A percentile compares a stretch with the other conserved stretches of the same genome.
Conservation (phyloP, 2,329 filamentous ascomycete species). For the Amauroascus verrucosus region DNA sequence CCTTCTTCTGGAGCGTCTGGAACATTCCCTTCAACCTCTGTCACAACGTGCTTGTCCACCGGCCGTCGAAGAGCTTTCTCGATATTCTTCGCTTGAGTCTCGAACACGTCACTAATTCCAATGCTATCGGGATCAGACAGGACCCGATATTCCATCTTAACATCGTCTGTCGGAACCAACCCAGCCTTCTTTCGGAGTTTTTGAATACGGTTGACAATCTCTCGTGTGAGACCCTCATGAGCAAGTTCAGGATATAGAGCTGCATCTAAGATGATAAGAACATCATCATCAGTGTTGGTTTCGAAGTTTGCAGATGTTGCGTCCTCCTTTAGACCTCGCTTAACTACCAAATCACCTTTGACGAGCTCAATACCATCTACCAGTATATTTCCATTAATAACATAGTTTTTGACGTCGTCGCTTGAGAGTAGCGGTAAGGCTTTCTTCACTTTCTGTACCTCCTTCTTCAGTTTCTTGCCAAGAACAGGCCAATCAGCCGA, state of each 20-base stretch:
- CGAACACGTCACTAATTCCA: slow-evolving; percentile 60
- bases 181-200: slow-evolving; percentile 88
- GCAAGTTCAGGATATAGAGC: slow-evolving; percentile 74
- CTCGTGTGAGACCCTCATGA: slow-evolving; percentile 77
- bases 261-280: slow-evolving; percentile 81
- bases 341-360: slow-evolving; percentile 72
- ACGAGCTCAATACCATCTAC: slow-evolving; percentile 80
- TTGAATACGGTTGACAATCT: slow-evolving; percentile 89
- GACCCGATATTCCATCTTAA: slow-evolving; percentile 87
- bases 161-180: slow-evolving; percentile 80
- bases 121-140: slow-evolving; percentile 67
- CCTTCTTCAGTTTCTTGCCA: slow-evolving; percentile 96
- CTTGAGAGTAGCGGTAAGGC: slow-evolving; percentile 69
- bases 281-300: slow-evolving; percentile 78
- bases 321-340: slow-evolving; percentile 65
- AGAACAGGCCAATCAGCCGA: slow-evolving; percentile 86
- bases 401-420: slow-evolving; percentile 69
- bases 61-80: slow-evolving; percentile 69
- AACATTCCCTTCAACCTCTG: slow-evolving; percentile 49
- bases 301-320: slow-evolving; percentile 64
- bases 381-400: slow-evolving; percentile 60
- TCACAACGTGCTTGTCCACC: slow-evolving; percentile 58
- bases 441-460: slow-evolving; percentile 83
- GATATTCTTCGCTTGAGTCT: slow-evolving; percentile 56
- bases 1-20: slow-evolving; percentile 44